phyloP scores from a whole-genome alignment of 202 grass and related monocot genomes.

The Cymbopogon flexuosus region DNA sequence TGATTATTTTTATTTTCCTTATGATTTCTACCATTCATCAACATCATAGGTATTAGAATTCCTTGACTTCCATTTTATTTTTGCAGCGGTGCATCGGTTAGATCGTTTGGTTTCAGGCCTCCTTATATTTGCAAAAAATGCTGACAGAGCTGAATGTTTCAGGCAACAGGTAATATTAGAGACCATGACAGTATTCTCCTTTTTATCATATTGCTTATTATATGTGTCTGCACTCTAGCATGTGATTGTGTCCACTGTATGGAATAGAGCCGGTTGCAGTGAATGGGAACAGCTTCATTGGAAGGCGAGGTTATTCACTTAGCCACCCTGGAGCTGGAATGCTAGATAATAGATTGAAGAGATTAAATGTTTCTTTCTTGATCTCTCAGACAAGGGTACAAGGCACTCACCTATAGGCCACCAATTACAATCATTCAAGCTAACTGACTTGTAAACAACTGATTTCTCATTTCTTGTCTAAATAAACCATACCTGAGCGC shows the following conservation, averaged over 20 bases:
- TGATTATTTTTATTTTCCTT: conserved; percentile 11
- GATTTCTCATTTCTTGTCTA: not conserved
- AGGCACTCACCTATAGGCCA: not conserved
- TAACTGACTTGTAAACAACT: not conserved
- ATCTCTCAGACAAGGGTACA: not conserved
- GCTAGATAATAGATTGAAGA: not conserved
- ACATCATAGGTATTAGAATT: conserved; percentile 8
- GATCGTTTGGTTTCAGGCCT: conserved; percentile 95
- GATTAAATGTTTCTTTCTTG: not conserved
- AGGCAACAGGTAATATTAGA: conserved; percentile 67
- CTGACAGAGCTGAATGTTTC: conserved; percentile 70
- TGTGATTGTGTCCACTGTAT: not conserved
- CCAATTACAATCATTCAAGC: not conserved
- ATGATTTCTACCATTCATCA: not conserved
- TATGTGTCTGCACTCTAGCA: not conserved
- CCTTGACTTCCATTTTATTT: conserved; percentile 72
- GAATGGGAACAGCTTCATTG: not conserved
- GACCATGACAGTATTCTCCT: not conserved
- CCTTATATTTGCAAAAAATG: conserved; percentile 95
- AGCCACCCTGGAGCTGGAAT: not conserved
- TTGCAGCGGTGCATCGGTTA: conserved; percentile 74
- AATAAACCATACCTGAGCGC: not conserved
- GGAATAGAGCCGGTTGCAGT: not conserved
- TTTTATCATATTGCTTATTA: not conserved
- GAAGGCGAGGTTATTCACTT: not conserved